Conservation (phyloP, 768 basidiomycete genomes). For the Lactarius pseudohatsudake region DNA sequence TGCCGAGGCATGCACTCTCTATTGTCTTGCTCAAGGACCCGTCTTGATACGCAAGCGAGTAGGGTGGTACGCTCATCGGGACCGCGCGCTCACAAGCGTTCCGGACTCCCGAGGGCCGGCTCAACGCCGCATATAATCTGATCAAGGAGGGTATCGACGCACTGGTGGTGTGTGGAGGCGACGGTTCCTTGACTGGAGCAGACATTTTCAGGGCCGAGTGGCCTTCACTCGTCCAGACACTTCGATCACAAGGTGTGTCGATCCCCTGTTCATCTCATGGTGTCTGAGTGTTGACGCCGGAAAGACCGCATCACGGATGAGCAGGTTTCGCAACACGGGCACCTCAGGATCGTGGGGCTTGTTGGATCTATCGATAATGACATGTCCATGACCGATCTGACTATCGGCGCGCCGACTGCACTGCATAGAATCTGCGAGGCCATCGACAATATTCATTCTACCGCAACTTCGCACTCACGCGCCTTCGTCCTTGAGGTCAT, state of each 20-base stretch:
- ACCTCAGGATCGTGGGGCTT: constrained; percentile 95
- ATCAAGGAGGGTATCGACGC: constrained; percentile 98
- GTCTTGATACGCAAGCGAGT: constrained; percentile 8
- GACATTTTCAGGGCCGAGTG: constrained; percentile 93
- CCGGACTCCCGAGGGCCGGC: constrained; percentile 83
- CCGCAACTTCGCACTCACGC: constrained; percentile 91
- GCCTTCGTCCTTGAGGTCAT: constrained; percentile 99
- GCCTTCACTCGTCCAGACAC: constrained; percentile 75
- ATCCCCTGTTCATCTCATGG: neutral
- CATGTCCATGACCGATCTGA: constrained; percentile 96
- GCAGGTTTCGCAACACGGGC: constrained; percentile 68
- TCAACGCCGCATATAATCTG: constrained; percentile 86
- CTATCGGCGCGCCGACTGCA: constrained; percentile 95
- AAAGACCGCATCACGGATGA: constrained; percentile 72
- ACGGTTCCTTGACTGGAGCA: constrained; percentile 95
- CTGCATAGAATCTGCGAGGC: constrained; percentile 96
- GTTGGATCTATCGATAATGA: constrained; percentile 99
- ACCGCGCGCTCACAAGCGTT: constrained; percentile 85
- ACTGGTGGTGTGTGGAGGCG: constrained; percentile 95
- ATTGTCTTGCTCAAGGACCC: neutral
- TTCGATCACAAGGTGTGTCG: constrained; percentile 58
- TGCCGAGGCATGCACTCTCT: constrained; percentile 58
- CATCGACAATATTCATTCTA: constrained; percentile 97
- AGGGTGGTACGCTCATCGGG: constrained; percentile 97
- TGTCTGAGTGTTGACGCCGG: neutral